Evolutionary conservation across 176 grass and related monocot species (phyloP).

Genomic region (Hordeum vulgare): DNA sequence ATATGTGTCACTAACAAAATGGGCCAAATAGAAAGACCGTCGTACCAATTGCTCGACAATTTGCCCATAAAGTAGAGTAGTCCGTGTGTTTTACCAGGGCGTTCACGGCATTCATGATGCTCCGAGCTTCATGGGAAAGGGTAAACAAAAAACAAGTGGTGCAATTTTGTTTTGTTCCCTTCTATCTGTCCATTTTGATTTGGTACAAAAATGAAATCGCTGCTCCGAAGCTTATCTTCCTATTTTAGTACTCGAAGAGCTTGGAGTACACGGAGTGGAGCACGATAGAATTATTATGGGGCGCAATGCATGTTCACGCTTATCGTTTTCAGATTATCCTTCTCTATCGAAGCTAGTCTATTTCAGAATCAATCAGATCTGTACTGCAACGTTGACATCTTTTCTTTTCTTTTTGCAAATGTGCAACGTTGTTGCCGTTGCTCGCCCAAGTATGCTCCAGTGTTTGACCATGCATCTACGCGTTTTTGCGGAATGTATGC

Average conservation of each 20-base stretch:
- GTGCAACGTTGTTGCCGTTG: not conserved
- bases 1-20: not conserved
- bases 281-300: not conserved
- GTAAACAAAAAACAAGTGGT: not conserved
- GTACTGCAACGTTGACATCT: not conserved
- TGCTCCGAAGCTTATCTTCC: not conserved
- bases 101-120: not conserved
- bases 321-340: not conserved
- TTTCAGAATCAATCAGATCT: not conserved
- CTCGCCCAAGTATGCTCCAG: not conserved
- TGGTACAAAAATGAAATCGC: not conserved
- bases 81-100: not conserved
- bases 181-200: not conserved
- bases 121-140: not conserved
- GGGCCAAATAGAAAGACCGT: not conserved
- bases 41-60: no score
- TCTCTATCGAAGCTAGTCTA: not conserved
- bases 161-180: not conserved
- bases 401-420: not conserved
- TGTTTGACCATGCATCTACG: not conserved
- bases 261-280: constrained; percentile 5
- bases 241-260: not conserved
- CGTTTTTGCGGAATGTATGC: no score
- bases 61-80: not conserved
- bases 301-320: not conserved